Evolutionary conservation across 768 basidiomycete species (phyloP), one percentile per base, ranked within the genome.

Genomic region (Psilocybe cubensis): DNA sequence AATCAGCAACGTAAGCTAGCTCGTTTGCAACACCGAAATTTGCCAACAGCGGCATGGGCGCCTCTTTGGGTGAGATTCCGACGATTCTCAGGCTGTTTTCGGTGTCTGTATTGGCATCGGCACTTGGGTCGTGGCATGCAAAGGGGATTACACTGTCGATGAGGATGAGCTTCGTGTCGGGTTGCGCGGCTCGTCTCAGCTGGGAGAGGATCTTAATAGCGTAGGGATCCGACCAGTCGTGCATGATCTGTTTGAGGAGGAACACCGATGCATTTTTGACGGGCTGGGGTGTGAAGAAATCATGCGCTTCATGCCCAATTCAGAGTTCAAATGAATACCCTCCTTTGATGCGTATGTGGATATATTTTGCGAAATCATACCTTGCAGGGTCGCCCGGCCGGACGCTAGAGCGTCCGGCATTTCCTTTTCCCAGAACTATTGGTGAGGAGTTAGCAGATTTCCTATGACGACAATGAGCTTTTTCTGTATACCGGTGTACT

Each of bases 211-310:
- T 76, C 38, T 72, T 73, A 41, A 66, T 47, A 20, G 65, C 66
- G 56, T 72, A 71, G 38, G 62, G 68, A 59, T 87, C 83, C 0
- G 86, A 79, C 86, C 87, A 88, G 63, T 89, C 85, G 60, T 88
- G 87, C 42, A 85, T 73, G 44, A 88, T 78, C 10, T 81, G 79
- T 40, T 85, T 79, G 18, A 88, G 65, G 10, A 88, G 63, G 66
- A 83, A 89, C 17, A 87, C 78, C 23, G 68, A 56, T 0, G 82
- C 79, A 68, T 79, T 62, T 55, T 61, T 63, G 24, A 63, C 47
- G 21, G 67, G 68, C 60, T 88, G 84, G 3, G 82, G 81, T 3
- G 70, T 56, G 29, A 72, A 73, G 60, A 72, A 73, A 54, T 74
- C 66, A 27, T 73, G 72, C 8, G 60, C 71, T 74, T 33, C 31